phyloP scores from a whole-genome alignment of 805 yeast genomes.

The Ogataea paraovalis region DNA sequence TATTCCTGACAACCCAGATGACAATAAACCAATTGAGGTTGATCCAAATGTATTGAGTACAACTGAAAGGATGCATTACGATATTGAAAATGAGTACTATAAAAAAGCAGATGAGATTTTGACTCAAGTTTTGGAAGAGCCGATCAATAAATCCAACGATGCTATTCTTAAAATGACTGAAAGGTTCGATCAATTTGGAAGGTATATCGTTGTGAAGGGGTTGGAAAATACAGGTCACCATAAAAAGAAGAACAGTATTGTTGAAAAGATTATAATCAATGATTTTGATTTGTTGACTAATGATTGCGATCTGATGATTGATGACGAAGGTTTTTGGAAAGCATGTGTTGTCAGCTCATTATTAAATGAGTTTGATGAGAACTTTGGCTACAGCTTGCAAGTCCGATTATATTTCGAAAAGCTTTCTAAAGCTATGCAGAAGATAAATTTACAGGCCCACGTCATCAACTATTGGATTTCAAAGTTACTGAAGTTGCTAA shows the following conservation, averaged over 20 bases:
- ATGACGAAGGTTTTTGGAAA: background rate
- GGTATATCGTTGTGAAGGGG: conserved; percentile 3
- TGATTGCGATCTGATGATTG: background rate
- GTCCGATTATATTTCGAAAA: conserved; percentile 24
- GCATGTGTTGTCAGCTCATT: background rate
- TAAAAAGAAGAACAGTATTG: conserved; percentile 2
- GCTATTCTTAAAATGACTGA: conserved; percentile 22
- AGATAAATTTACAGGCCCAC: conserved; percentile 49
- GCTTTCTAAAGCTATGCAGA: conserved; percentile 21
- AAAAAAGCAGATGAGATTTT: conserved; percentile 60
- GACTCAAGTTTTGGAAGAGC: conserved; percentile 43
- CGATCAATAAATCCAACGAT: conserved; percentile 34
- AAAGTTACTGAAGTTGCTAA: conserved; percentile 39
- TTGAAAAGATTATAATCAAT: background rate
- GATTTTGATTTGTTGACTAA: background rate
- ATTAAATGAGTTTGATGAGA: conserved; percentile 4
- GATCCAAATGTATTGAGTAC: conserved; percentile 21
- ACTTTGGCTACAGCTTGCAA: conserved; percentile 17
- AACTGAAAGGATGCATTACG: conserved; percentile 32
- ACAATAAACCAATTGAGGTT: conserved; percentile 19
- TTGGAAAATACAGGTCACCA: background rate
- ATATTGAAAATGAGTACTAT: conserved; percentile 51
- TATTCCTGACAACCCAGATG: conserved; percentile 12
- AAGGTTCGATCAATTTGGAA: conserved; percentile 10
- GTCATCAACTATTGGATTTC: conserved; percentile 54